Percentiles rank a stretch among this genome's conserved stretches.
Evolutionary conservation across 2,329 filamentous ascomycete genomes (phyloP).

Genomic region (Davidsoniella neocaledoniae): DNA sequence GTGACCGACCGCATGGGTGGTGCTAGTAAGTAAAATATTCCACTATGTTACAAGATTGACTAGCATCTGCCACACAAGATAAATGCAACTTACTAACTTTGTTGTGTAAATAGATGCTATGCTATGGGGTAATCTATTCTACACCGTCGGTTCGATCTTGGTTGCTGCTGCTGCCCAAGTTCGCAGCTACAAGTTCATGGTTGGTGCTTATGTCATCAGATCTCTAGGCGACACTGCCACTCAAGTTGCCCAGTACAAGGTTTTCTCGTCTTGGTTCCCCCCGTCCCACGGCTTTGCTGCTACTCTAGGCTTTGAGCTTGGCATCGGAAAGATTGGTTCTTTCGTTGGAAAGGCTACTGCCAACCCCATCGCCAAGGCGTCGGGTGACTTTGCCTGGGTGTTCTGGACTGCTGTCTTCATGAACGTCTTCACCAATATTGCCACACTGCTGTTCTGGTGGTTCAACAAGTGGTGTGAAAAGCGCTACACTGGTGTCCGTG

Average conservation of each 20-base stretch:
- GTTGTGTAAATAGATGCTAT: conserved; percentile 26
- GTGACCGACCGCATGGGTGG: conserved; percentile 43
- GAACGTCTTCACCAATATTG: conserved; percentile 44
- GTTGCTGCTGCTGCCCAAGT: conserved; percentile 39
- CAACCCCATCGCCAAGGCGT: conserved; percentile 39
- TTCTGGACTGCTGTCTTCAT: conserved; percentile 47
- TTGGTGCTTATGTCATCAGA: conserved; percentile 36
- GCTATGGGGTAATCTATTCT: conserved; percentile 44
- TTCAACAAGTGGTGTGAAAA: conserved; percentile 35
- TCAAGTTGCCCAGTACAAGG: conserved; percentile 46
- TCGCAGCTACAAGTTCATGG: conserved; percentile 43
- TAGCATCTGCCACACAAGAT: background rate
- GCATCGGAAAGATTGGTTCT: conserved; percentile 41
- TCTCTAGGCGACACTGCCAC: conserved; percentile 47
- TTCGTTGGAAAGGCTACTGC: conserved; percentile 44
- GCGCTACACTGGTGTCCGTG: conserved; percentile 28
- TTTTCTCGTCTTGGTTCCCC: conserved; percentile 48
- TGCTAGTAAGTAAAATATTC: conserved; percentile 23
- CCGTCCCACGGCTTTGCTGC: conserved; percentile 45
- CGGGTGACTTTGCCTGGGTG: conserved; percentile 43
- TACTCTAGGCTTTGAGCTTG: conserved; percentile 42
- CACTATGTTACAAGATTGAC: no score
- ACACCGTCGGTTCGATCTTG: conserved; percentile 38
- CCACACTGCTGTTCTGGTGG: conserved; percentile 35
- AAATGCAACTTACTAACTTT: background rate